A percentile compares a stretch with the other conserved stretches of the same genome.
Conservation (phyloP, 1,139 yeast species). For the Magnusiomyces tetraspermus region DNA sequence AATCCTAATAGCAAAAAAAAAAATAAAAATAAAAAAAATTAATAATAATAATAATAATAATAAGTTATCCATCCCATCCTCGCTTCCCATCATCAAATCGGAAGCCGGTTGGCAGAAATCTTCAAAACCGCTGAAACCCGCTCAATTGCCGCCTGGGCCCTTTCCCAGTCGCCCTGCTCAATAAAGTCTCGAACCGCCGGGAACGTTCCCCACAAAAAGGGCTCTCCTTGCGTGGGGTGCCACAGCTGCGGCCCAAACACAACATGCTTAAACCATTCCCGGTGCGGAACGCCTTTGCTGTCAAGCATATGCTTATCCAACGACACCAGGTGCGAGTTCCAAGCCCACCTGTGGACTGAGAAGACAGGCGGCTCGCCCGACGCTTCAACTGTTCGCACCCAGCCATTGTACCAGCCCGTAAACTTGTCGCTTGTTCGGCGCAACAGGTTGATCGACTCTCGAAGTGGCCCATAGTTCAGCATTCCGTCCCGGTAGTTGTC, state of each 20-base stretch:
- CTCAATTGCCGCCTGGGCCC: constrained; percentile 38
- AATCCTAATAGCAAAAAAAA: no score
- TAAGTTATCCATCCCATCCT: no score
- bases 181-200: constrained; percentile 68
- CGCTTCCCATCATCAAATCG: not conserved
- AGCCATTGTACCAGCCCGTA: constrained; percentile 43
- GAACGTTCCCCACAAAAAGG: constrained; percentile 54
- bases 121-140: constrained; percentile 4
- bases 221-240: constrained; percentile 40
- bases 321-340: constrained; percentile 59
- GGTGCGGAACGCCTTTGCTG: constrained; percentile 40
- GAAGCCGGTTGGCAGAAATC: not conserved
- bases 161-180: constrained; percentile 39
- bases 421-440: constrained; percentile 24
- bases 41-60: no score
- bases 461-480: constrained; percentile 20
- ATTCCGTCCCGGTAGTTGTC: constrained; percentile 12
- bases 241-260: constrained; percentile 62
- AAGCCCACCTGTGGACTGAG: constrained; percentile 63
- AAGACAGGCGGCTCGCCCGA: constrained; percentile 56
- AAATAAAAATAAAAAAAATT: no score
- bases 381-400: constrained; percentile 39
- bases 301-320: constrained; percentile 49
- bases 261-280: constrained; percentile 62
- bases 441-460: constrained; percentile 22